Evolutionary conservation across 441 rosid genomes (phyloP).

Genomic region (Euphorbia schlechtendalii): DNA sequence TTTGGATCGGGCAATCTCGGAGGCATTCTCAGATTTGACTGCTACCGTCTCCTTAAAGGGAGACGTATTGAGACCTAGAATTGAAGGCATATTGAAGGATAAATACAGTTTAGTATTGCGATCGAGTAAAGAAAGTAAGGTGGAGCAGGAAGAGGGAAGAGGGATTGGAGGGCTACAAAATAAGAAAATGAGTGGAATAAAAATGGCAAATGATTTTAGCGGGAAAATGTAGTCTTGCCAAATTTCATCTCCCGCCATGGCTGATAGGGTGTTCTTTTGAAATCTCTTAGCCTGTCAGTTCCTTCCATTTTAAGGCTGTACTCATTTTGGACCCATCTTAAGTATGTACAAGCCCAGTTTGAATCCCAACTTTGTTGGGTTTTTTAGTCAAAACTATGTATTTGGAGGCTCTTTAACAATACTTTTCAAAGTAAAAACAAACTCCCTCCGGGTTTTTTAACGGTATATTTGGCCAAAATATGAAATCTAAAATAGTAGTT

Average conservation of each 20-base stretch:
- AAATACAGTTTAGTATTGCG: background rate
- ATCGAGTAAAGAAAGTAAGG: background rate
- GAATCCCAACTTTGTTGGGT: too few species aligned
- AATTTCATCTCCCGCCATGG: slow-evolving; percentile 31
- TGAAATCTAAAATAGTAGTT: too few species aligned
- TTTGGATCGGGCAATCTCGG: slow-evolving; percentile 26
- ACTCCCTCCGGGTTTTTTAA: too few species aligned
- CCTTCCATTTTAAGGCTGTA: too few species aligned
- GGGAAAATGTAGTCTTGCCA: slow-evolving; percentile 24
- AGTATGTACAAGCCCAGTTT: too few species aligned
- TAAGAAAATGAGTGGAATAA: background rate
- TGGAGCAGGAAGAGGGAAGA: background rate
- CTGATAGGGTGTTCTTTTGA: background rate
- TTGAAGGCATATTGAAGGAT: slow-evolving; percentile 44
- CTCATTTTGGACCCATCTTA: background rate
- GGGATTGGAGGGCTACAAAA: background rate
- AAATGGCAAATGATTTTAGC: slow-evolving; percentile 15
- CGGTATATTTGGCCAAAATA: too few species aligned
- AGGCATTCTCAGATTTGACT: slow-evolving; percentile 20
- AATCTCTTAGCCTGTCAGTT: too few species aligned
- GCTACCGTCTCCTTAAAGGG: slow-evolving; percentile 28
- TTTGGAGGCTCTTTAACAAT: too few species aligned
- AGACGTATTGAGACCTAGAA: slow-evolving; percentile 35
- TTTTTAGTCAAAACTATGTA: too few species aligned
- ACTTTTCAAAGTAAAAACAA: too few species aligned